phyloP scores from a whole-genome alignment of 2,329 filamentous ascomycete species.

The Bipolaris sorokiniana region DNA sequence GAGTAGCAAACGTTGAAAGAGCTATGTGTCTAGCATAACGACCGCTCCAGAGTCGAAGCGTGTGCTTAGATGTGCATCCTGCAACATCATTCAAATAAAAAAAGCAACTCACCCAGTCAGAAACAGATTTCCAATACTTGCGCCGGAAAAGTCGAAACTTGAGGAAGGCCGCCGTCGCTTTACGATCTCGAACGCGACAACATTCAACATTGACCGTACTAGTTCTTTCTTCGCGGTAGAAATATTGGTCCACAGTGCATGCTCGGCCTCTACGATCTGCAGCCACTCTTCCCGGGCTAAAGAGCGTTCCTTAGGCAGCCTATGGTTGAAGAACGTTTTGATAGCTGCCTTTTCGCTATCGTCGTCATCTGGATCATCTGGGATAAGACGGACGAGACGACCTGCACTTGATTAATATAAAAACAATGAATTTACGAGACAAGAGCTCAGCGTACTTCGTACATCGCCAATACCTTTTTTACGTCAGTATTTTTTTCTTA shows the following conservation, averaged over 20 bases:
- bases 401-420: slow-evolving; percentile 56
- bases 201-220: slow-evolving; percentile 58
- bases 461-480: slow-evolving; percentile 70
- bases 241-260: slow-evolving; percentile 70
- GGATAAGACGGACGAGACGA: slow-evolving; percentile 88
- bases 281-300: slow-evolving; percentile 81
- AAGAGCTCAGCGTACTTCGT: slow-evolving; percentile 62
- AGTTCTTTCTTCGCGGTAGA: slow-evolving; percentile 59
- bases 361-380: slow-evolving; percentile 62
- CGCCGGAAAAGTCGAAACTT: slow-evolving; percentile 57
- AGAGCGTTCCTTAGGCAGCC: slow-evolving; percentile 68
- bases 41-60: not conserved
- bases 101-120: slow-evolving; percentile 54
- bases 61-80: not conserved
- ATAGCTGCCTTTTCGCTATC: slow-evolving; percentile 69
- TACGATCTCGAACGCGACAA: slow-evolving; percentile 58
- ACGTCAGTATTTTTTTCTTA: slow-evolving; percentile 4
- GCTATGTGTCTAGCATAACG: not conserved
- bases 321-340: slow-evolving; percentile 84
- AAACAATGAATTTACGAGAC: not conserved
- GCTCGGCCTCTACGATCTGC: slow-evolving; percentile 83
- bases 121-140: slow-evolving; percentile 60
- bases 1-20: not conserved
- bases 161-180: slow-evolving; percentile 55
- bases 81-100: not conserved